Evolutionary conservation across 2,329 filamentous ascomycete genomes (phyloP).

Genomic region (Stemphylium vesicarium): DNA sequence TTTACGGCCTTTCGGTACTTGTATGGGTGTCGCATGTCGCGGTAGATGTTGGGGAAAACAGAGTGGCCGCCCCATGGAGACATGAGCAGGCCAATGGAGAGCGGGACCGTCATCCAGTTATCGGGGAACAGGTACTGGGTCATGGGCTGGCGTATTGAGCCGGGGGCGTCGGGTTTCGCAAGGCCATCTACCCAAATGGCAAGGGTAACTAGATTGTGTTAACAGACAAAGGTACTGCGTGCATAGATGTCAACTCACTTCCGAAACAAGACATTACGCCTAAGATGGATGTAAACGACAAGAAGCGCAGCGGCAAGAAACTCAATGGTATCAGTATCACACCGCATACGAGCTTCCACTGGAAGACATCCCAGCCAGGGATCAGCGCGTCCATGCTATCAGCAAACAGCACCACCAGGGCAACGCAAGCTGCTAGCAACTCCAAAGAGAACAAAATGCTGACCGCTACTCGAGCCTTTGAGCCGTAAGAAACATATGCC

Average conservation of each 20-base stretch:
- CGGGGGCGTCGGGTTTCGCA: constrained; percentile 77
- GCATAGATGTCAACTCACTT: constrained; percentile 66
- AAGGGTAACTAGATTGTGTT: constrained; percentile 68
- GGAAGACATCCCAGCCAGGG: constrained; percentile 68
- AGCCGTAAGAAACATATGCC: constrained; percentile 88
- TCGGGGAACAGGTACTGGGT: constrained; percentile 80
- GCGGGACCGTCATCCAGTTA: constrained; percentile 85
- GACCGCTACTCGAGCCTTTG: constrained; percentile 78
- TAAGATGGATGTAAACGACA: constrained; percentile 90
- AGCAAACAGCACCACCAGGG: constrained; percentile 91
- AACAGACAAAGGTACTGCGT: constrained; percentile 21
- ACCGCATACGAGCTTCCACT: constrained; percentile 88
- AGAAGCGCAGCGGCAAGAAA: constrained; percentile 79
- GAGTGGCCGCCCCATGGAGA: constrained; percentile 75
- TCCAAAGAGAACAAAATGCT: constrained; percentile 89
- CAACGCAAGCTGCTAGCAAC: constrained; percentile 85
- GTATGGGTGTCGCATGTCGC: constrained; percentile 80
- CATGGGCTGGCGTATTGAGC: constrained; percentile 82
- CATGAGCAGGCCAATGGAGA: constrained; percentile 90
- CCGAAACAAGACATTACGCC: constrained; percentile 90
- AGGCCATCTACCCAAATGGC: constrained; percentile 87
- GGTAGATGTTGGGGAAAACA: constrained; percentile 85
- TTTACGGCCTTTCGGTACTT: constrained; percentile 79
- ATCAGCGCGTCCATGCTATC: constrained; percentile 84
- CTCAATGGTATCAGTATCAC: constrained; percentile 79